These are phyloP conservation scores for Kodamaea nitidulidarum DNA, from an alignment of 805 yeast genomes.

Conservation along the genomic window DNA sequence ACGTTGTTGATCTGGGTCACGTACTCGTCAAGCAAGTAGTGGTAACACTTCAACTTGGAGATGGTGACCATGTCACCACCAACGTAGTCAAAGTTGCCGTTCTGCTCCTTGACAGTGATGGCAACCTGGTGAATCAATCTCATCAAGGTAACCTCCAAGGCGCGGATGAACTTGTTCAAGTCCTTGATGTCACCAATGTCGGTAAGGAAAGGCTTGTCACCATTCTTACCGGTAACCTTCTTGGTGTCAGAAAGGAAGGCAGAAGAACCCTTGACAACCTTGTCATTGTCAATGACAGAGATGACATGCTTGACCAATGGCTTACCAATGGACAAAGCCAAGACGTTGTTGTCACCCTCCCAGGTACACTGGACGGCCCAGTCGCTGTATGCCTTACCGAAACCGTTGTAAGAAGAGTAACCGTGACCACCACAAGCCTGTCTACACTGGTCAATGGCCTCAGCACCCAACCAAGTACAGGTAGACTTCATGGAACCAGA, in stretches of 20 bases:
- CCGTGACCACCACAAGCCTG: slow-evolving; percentile 98
- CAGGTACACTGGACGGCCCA: slow-evolving; percentile 99
- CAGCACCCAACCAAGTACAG: slow-evolving; percentile 80
- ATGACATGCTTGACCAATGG: slow-evolving; percentile 55
- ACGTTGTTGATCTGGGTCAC: slow-evolving; percentile 32
- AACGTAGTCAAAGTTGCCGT: slow-evolving; percentile 43
- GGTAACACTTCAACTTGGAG: slow-evolving; percentile 50
- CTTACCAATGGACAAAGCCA: slow-evolving; percentile 81
- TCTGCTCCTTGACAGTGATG: slow-evolving; percentile 27
- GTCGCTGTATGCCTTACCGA: slow-evolving; percentile 83
- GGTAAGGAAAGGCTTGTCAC: slow-evolving; percentile 24
- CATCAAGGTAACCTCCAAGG: slow-evolving; percentile 37
- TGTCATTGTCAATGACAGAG: slow-evolving; percentile 32
- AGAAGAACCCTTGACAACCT: slow-evolving; percentile 44
- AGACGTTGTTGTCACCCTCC: slow-evolving; percentile 94
- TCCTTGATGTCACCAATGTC: slow-evolving; percentile 24
- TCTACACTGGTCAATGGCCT: slow-evolving; percentile 81
- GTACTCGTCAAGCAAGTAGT: slow-evolving; percentile 42
- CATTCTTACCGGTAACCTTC: slow-evolving; percentile 19
- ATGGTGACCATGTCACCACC: slow-evolving; percentile 44
- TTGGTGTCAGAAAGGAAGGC: slow-evolving; percentile 36
- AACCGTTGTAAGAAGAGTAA: slow-evolving; percentile 86
- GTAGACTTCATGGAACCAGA: slow-evolving; percentile 89
- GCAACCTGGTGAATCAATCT: slow-evolving; percentile 34
- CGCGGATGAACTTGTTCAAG: slow-evolving; percentile 28